Conservation (phyloP, 2,329 filamentous ascomycete genomes). For the Fusarium zealandicum region DNA sequence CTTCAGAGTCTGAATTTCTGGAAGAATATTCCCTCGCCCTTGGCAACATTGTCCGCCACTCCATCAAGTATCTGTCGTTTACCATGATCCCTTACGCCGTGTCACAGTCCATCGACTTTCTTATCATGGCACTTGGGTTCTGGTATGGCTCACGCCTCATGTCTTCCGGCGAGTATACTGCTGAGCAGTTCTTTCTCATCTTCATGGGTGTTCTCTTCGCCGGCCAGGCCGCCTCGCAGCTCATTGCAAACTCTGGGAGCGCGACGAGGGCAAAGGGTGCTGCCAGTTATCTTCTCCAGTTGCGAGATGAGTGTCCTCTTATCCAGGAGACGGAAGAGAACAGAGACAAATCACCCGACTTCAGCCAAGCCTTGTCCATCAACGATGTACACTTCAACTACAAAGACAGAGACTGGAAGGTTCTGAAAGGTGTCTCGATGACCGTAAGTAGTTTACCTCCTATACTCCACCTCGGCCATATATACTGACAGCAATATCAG, state of each 20-base stretch:
- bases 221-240: constrained; percentile 41
- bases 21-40: constrained; percentile 46
- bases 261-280: constrained; percentile 55
- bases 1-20: constrained; percentile 47
- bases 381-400: constrained; percentile 21
- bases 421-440: constrained; percentile 16
- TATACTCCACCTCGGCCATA: too few relatives aligned
- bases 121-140: constrained; percentile 46
- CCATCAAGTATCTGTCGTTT: constrained; percentile 9
- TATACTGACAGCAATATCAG: constrained; percentile 40
- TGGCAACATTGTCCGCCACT: constrained; percentile 33
- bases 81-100: constrained; percentile 25
- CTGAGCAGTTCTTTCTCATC: constrained; percentile 51
- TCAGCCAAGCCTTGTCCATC: constrained; percentile 19
- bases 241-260: constrained; percentile 51
- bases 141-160: constrained; percentile 43
- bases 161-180: constrained; percentile 47
- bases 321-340: constrained; percentile 50
- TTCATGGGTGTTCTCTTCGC: constrained; percentile 52
- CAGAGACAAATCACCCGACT: constrained; percentile 34
- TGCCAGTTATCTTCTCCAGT: constrained; percentile 55
- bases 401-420: constrained; percentile 7
- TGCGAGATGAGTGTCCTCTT: constrained; percentile 44
- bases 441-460: background rate
- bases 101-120: constrained; percentile 42